phyloP scores from a whole-genome alignment of 2,329 filamentous ascomycete genomes.

The Spiromastix sp. region DNA sequence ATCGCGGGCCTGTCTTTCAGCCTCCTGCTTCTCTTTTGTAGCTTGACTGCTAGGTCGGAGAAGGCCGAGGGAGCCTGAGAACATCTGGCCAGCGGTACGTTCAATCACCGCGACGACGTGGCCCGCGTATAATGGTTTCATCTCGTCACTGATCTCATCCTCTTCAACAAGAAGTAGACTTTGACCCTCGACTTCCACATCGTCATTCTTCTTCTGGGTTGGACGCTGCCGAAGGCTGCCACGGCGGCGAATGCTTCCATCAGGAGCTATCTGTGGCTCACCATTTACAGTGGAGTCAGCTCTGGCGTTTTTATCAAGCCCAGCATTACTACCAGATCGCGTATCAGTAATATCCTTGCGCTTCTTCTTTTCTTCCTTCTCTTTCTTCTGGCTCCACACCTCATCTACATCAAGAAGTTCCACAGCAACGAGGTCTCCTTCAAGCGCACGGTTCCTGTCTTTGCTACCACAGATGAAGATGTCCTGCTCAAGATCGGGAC shows the following conservation, averaged over 20 bases:
- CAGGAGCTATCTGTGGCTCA: constrained; percentile 51
- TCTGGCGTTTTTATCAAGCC: constrained; percentile 50
- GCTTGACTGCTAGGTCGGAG: constrained; percentile 94
- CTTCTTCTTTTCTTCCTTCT: constrained; percentile 99
- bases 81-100: constrained; percentile 96
- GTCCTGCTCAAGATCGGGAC: constrained; percentile 86
- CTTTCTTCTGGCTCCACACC: constrained; percentile 96
- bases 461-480: constrained; percentile 99
- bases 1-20: constrained; percentile 84
- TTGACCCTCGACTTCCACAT: constrained; percentile 96
- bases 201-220: constrained; percentile 99
- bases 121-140: constrained; percentile 93
- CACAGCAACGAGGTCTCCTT: constrained; percentile 90
- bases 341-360: constrained; percentile 97
- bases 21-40: constrained; percentile 98
- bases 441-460: constrained; percentile 90
- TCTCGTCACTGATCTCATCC: constrained; percentile 96
- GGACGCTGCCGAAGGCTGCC: constrained; percentile 93
- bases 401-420: constrained; percentile 97
- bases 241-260: constrained; percentile 81
- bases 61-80: constrained; percentile 88
- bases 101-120: constrained; percentile 97
- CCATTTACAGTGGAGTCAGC: constrained; percentile 50
- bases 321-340: constrained; percentile 63
- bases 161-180: constrained; percentile 94